Conservation (phyloP, 1,284 basidiomycete species). For the Neolentinus lepideus region DNA sequence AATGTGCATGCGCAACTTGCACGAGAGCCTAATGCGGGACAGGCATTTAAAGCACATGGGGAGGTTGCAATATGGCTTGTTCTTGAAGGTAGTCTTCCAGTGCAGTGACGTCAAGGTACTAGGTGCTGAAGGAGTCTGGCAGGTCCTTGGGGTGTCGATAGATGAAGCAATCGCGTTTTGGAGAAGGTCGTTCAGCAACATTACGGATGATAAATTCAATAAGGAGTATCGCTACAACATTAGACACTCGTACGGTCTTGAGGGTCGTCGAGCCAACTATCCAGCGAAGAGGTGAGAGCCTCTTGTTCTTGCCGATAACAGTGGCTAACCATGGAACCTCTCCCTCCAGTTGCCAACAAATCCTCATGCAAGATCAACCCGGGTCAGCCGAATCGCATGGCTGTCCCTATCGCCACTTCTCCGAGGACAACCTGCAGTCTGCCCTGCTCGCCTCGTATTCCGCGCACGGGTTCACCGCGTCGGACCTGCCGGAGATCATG, state of each 20-base stretch:
- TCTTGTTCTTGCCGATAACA: slow-evolving; percentile 8
- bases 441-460: slow-evolving; percentile 75
- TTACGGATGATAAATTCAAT: slow-evolving; percentile 95
- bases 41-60: slow-evolving; percentile 93
- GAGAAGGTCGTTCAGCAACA: slow-evolving; percentile 78
- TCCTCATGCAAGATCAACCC: slow-evolving; percentile 76
- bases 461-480: slow-evolving; percentile 49
- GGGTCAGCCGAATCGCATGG: slow-evolving; percentile 77
- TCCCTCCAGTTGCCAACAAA: slow-evolving; percentile 82
- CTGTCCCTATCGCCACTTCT: slow-evolving; percentile 93
- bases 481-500: slow-evolving; percentile 86
- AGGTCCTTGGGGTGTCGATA: slow-evolving; percentile 91
- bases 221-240: slow-evolving; percentile 99
- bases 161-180: slow-evolving; percentile 96
- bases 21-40: slow-evolving; percentile 72
- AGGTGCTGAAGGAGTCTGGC: slow-evolving; percentile 7
- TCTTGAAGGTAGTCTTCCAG: slow-evolving; percentile 74
- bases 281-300: slow-evolving; percentile 75
- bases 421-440: slow-evolving; percentile 76
- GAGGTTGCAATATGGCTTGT: slow-evolving; percentile 88
- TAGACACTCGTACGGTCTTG: slow-evolving; percentile 90
- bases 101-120: not conserved
- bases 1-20: slow-evolving; percentile 91
- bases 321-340: not conserved
- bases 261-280: slow-evolving; percentile 93